Percentiles rank a stretch among this genome's conserved stretches.
Conservation (phyloP, 352 stramenopile genomes). For the Globisporangium irregulare region DNA sequence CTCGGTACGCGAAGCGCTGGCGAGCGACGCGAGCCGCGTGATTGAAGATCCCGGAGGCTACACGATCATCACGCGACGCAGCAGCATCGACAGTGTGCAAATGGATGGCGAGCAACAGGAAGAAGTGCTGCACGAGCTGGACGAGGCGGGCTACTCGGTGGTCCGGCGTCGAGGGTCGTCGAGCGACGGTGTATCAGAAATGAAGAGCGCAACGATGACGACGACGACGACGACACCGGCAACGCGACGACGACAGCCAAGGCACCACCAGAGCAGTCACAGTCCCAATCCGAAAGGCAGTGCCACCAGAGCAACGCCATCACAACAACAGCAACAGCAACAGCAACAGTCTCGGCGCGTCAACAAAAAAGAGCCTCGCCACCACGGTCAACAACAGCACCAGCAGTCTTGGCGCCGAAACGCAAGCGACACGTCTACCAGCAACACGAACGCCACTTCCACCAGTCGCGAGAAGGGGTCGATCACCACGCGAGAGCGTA, state of each 20-base stretch:
- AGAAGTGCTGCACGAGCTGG: conserved; percentile 18
- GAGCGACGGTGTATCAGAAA: conserved; percentile 6
- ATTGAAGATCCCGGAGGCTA: conserved; percentile 33
- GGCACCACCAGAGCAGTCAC: conserved; percentile 11
- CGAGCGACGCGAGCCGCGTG: conserved; percentile 25
- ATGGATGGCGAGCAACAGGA: neutral
- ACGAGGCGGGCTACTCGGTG: conserved; percentile 55
- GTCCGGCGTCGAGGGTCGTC: conserved; percentile 31
- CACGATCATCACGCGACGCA: conserved; percentile 30
- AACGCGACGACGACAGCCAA: conserved; percentile 7
- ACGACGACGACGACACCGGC: neutral
- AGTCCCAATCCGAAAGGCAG: neutral
- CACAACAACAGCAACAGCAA: conserved; percentile 4
- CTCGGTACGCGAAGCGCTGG: conserved; percentile 43
- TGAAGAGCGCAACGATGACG: conserved; percentile 1
- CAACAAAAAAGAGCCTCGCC: conserved; percentile 9
- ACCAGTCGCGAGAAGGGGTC: neutral
- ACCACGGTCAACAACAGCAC: neutral
- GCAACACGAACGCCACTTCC: neutral
- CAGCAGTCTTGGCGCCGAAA: conserved; percentile 9
- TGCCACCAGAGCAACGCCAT: neutral
- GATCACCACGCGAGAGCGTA: conserved; percentile 20
- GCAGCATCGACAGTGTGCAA: conserved; percentile 15
- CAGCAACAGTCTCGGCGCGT: conserved; percentile 3
- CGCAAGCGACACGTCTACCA: neutral